Percentiles rank a stretch among this genome's conserved stretches.
Conservation (phyloP, 2,329 filamentous ascomycete species). For the Fusarium xyrophilum region DNA sequence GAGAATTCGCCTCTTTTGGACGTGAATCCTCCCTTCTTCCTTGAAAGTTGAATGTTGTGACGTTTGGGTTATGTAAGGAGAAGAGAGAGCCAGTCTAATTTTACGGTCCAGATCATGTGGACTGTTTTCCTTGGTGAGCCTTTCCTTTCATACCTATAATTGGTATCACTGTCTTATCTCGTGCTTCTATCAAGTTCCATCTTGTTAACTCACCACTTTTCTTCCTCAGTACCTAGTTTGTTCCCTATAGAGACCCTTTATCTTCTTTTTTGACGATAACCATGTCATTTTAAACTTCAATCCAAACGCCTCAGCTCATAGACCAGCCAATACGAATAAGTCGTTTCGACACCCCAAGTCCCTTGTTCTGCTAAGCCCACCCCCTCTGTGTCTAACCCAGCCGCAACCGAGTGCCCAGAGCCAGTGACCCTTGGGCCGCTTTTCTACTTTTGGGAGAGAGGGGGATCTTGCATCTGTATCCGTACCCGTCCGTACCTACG, state of each 20-base stretch:
- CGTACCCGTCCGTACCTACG: conserved; percentile 14
- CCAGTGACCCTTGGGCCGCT: conserved; percentile 33
- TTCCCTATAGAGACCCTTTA: neutral
- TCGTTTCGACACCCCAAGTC: conserved; percentile 28
- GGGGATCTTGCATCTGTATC: conserved; percentile 38
- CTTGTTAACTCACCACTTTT: neutral
- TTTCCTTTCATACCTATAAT: neutral
- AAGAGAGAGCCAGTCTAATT: neutral
- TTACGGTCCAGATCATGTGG: conserved; percentile 29
- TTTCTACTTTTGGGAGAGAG: conserved; percentile 25
- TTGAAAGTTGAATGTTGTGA: conserved; percentile 16
- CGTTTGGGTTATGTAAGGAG: conserved; percentile 13
- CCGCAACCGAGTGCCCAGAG: conserved; percentile 12
- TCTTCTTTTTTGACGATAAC: neutral
- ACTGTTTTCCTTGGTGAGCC: conserved; percentile 10
- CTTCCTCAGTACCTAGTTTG: neutral
- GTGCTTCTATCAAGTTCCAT: neutral
- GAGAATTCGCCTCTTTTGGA: neutral
- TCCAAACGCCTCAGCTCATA: conserved; percentile 17
- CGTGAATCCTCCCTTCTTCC: neutral
- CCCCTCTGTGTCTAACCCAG: conserved; percentile 14
- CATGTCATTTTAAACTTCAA: conserved; percentile 25
- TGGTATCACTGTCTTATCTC: conserved; percentile 10
- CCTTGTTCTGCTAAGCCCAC: conserved; percentile 36
- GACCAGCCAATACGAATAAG: conserved; percentile 28